phyloP scores from a whole-genome alignment of 129 eudicot genomes.

The Heracleum sosnowskyi region DNA sequence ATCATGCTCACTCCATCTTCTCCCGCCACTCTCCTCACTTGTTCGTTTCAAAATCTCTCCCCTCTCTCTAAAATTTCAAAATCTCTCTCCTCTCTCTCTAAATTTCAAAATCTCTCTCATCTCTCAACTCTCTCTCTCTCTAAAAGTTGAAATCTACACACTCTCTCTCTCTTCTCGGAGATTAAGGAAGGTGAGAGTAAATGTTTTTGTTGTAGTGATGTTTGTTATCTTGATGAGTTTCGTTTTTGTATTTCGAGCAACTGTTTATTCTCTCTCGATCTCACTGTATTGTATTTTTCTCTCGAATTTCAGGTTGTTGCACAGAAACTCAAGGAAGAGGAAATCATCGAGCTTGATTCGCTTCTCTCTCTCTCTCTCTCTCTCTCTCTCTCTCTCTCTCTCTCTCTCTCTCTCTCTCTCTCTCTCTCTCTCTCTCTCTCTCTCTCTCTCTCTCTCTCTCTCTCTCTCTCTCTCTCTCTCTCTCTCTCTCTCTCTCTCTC shows the following conservation, averaged over 20 bases:
- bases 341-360: constrained; percentile 94
- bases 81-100: no score
- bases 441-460: no score
- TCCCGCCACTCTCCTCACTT: constrained; percentile 32
- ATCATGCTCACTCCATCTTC: constrained; percentile 14
- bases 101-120: no score
- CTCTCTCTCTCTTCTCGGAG: constrained; percentile 10
- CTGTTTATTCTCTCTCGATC: background rate
- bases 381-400: no score
- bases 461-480: no score
- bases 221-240: background rate
- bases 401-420: no score
- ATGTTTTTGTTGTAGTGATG: background rate
- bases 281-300: constrained; percentile 12
- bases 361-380: constrained; percentile 32
- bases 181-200: constrained; percentile 24
- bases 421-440: no score
- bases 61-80: no score
- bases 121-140: background rate
- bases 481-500: no score
- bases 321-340: constrained; percentile 88
- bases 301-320: constrained; percentile 66
- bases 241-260: background rate
- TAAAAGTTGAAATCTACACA: no score
- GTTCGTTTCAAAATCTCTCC: background rate